Conservation (phyloP, 148 eudicot genomes). For the Nyssa sinensis region DNA sequence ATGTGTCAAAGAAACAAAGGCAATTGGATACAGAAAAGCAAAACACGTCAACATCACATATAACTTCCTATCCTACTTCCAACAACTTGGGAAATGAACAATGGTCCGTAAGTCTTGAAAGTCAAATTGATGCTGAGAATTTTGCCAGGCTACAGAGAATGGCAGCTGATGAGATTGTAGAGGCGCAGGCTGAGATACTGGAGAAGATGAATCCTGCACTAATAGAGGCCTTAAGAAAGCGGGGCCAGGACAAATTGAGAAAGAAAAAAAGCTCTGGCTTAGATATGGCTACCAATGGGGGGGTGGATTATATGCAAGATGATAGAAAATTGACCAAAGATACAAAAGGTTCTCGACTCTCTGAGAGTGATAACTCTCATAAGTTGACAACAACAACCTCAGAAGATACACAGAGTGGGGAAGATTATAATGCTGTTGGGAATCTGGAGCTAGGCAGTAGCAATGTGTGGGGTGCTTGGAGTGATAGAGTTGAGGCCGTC, state of each 20-base stretch:
- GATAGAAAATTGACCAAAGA: conserved; percentile 14
- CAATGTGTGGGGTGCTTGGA: conserved; percentile 75
- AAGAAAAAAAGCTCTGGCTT: conserved; percentile 28
- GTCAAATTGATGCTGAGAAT: conserved; percentile 89
- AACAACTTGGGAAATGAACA: conserved; percentile 17
- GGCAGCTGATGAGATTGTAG: conserved; percentile 87
- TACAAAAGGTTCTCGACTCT: conserved; percentile 18
- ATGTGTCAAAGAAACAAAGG: conserved; percentile 3
- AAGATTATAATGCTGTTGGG: conserved; percentile 23
- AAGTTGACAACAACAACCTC: conserved; percentile 17
- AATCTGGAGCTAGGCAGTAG: conserved; percentile 26
- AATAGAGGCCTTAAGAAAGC: conserved; percentile 48
- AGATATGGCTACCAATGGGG: conserved; percentile 27
- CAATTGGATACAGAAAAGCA: conserved; percentile 12
- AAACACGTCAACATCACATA: neutral
- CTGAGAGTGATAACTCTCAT: conserved; percentile 24
- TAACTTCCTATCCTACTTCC: conserved; percentile 11
- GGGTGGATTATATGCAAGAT: conserved; percentile 25
- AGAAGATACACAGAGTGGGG: conserved; percentile 18
- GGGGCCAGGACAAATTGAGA: conserved; percentile 52
- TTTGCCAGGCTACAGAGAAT: conserved; percentile 55
- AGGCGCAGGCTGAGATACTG: conserved; percentile 76
- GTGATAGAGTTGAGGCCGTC: conserved; percentile 75
- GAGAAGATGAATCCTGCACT: conserved; percentile 62
- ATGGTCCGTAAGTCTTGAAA: conserved; percentile 46